Conservation (phyloP, 306 rosid species). For the Dalbergia cochinchinensis region DNA sequence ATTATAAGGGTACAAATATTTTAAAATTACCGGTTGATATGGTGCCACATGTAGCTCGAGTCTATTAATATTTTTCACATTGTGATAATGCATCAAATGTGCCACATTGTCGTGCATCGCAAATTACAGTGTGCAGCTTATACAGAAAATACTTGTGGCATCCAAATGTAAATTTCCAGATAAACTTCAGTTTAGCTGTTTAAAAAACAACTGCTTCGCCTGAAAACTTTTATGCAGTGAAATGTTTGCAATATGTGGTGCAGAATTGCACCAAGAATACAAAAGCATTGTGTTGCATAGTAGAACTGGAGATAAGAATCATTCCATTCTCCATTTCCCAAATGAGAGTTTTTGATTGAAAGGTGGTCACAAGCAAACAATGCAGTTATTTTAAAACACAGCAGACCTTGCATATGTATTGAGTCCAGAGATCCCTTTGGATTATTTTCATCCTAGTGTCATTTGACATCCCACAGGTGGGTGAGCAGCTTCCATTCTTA, state of each 20-base stretch:
- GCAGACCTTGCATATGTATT: constrained; percentile 81
- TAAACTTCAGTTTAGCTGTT: constrained; percentile 5
- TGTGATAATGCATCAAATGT: constrained; percentile 1
- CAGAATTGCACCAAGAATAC: constrained; percentile 29
- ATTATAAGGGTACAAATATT: too few species aligned
- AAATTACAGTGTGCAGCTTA: not conserved
- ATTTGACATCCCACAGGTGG: constrained; percentile 41
- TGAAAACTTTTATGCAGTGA: not conserved
- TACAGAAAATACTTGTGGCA: not conserved
- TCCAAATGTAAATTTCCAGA: not conserved
- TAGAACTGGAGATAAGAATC: constrained; percentile 13
- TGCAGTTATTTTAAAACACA: constrained; percentile 26
- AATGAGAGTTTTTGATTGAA: not conserved
- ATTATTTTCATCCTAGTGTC: constrained; percentile 50
- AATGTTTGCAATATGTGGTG: not conserved
- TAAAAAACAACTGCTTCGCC: not conserved
- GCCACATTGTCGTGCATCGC: not conserved
- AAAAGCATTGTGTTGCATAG: not conserved
- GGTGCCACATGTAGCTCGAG: too few species aligned
- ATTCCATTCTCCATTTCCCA: constrained; percentile 12
- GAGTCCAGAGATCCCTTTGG: constrained; percentile 91
- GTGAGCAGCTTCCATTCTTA: constrained; percentile 45
- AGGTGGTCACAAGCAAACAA: not conserved
- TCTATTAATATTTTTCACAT: too few species aligned
- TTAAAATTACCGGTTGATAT: too few species aligned